phyloP scores from a whole-genome alignment of 129 eudicot genomes.

The Saposhnikovia divaricata region DNA sequence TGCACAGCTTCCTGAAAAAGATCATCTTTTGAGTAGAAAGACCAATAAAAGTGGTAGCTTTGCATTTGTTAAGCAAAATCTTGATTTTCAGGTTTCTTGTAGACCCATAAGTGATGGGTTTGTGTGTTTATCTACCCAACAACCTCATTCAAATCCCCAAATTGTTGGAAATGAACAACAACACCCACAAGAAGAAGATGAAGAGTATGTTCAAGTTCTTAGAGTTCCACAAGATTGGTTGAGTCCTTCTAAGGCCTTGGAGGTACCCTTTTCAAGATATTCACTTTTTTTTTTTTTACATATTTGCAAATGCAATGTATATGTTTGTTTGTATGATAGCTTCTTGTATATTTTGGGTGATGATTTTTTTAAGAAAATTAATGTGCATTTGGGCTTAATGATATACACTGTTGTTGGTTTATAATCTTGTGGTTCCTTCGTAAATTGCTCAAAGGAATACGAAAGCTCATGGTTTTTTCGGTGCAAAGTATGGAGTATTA shows the following conservation, averaged over 20 bases:
- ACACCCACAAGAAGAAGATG: slow-evolving; percentile 15
- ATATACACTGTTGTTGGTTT: not conserved
- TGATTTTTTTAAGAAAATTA: not conserved
- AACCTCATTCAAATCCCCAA: slow-evolving; percentile 14
- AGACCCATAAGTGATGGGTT: not conserved
- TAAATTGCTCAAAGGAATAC: not conserved
- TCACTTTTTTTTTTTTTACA: not conserved
- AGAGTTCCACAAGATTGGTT: slow-evolving; percentile 60
- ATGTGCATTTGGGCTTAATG: not conserved
- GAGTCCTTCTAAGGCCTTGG: slow-evolving; percentile 51
- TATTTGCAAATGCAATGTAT: not conserved
- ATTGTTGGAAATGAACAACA: slow-evolving; percentile 27
- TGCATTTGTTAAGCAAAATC: slow-evolving; percentile 8
- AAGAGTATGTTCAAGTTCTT: slow-evolving; percentile 45
- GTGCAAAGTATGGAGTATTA: not conserved
- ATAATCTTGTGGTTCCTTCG: not conserved
- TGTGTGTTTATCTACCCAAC: slow-evolving; percentile 15
- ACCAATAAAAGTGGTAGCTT: slow-evolving; percentile 3
- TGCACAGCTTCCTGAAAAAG: slow-evolving; percentile 11
- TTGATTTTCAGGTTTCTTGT: slow-evolving; percentile 14
- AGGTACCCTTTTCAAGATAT: slow-evolving; percentile 30
- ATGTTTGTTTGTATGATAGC: not conserved
- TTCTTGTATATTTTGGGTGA: not conserved
- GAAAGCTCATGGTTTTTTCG: not conserved
- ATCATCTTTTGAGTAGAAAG: slow-evolving; percentile 12